These are phyloP conservation scores for Chlorella sp. DNA, from an alignment of 139 green algal species.

Conservation along the genomic window DNA sequence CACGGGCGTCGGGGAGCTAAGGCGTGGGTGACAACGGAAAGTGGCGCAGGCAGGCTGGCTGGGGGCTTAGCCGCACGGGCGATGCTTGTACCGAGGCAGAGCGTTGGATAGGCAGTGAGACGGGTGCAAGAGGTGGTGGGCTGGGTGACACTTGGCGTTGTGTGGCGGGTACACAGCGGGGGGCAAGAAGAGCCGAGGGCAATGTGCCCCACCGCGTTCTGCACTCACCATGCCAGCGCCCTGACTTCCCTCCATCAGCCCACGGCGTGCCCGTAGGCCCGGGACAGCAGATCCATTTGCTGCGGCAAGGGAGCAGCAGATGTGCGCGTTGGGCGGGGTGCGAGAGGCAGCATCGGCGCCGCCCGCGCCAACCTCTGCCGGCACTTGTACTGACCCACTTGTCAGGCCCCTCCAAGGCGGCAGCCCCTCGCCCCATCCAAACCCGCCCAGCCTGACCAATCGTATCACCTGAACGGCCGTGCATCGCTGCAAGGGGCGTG, in stretches of 20 bases:
- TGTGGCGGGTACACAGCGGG: not conserved
- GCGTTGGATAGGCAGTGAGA: no score
- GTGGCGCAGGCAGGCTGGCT: not conserved
- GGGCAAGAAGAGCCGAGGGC: not conserved
- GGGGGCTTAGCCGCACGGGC: not conserved
- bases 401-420: not conserved
- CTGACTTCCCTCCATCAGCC: not conserved
- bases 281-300: not conserved
- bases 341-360: not conserved
- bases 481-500: not conserved
- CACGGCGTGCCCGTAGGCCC: not conserved
- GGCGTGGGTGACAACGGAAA: not conserved
- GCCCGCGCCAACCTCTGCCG: not conserved
- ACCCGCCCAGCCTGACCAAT: not conserved
- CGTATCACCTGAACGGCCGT: not conserved
- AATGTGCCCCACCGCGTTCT: not conserved
- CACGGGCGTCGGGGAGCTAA: not conserved
- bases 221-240: not conserved
- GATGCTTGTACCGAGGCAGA: not conserved
- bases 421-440: not conserved
- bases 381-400: not conserved
- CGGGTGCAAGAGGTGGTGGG: no score
- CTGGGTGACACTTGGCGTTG: no score
- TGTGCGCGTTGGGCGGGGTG: not conserved
- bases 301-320: not conserved